phyloP scores from a whole-genome alignment of 352 stramenopile species.

The Pythium sukuiense region DNA sequence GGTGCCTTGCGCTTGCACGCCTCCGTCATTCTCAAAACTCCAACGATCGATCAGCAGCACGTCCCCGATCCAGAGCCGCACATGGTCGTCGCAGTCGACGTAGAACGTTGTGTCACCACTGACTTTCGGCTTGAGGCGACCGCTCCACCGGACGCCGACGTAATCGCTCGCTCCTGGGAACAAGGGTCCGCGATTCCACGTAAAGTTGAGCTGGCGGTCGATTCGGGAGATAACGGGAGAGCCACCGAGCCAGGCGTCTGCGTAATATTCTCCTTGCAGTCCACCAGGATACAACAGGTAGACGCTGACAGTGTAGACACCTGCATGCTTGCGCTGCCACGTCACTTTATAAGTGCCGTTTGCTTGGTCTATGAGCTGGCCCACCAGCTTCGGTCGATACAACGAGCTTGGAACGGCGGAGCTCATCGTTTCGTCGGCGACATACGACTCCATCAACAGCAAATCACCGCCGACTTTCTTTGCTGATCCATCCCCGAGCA shows the following conservation, averaged over 20 bases:
- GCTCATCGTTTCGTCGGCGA: conserved; percentile 14
- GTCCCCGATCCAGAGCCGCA: conserved; percentile 66
- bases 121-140: conserved; percentile 52
- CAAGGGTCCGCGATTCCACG: conserved; percentile 48
- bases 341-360: conserved; percentile 45
- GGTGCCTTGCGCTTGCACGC: conserved; percentile 24
- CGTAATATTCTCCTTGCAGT: conserved; percentile 66
- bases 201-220: conserved; percentile 74
- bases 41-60: conserved; percentile 64
- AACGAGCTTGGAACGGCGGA: not conserved
- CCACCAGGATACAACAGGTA: conserved; percentile 62
- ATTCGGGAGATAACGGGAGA: conserved; percentile 38
- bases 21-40: conserved; percentile 35
- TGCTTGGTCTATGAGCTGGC: conserved; percentile 26
- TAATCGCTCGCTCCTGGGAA: conserved; percentile 57
- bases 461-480: conserved; percentile 26
- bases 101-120: conserved; percentile 45
- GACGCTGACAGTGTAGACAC: conserved; percentile 51
- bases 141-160: conserved; percentile 64
- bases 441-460: conserved; percentile 47
- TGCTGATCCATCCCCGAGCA: conserved; percentile 39
- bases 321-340: conserved; percentile 47
- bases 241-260: conserved; percentile 53
- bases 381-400: conserved; percentile 29
- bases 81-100: conserved; percentile 48